phyloP scores from a whole-genome alignment of 2,329 filamentous ascomycete genomes.

The Pleomassaria siparia region DNA sequence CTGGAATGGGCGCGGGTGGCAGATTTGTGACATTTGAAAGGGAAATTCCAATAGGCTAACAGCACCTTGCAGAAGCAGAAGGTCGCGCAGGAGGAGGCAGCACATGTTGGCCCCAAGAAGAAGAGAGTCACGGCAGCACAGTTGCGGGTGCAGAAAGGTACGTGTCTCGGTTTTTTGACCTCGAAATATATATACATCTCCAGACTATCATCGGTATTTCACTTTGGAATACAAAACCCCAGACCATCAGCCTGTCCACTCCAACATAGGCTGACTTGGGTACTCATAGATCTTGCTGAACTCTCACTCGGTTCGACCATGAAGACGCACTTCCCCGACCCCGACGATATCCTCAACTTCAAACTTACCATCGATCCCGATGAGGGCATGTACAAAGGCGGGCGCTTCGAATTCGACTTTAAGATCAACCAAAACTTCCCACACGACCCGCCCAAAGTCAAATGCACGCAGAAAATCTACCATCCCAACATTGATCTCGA shows the following conservation, averaged over 20 bases:
- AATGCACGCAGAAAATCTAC: conserved; percentile 97
- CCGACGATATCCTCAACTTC: conserved; percentile 85
- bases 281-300: conserved; percentile 70
- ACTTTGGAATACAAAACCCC: too few relatives aligned
- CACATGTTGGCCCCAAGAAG: conserved; percentile 79
- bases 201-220: too few relatives aligned
- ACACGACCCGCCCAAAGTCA: conserved; percentile 96
- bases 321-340: conserved; percentile 78
- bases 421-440: conserved; percentile 93
- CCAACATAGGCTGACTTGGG: conserved; percentile 10
- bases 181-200: too few relatives aligned
- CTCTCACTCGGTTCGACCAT: conserved; percentile 77
- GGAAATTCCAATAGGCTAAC: conserved; percentile 23
- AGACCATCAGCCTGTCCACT: not conserved
- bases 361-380: conserved; percentile 79
- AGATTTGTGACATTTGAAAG: not conserved
- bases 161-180: conserved; percentile 6
- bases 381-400: conserved; percentile 86
- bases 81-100: conserved; percentile 85
- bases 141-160: conserved; percentile 93
- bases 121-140: conserved; percentile 98
- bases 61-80: conserved; percentile 75
- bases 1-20: too few relatives aligned
- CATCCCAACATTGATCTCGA: conserved; percentile 98
- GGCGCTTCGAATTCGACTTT: conserved; percentile 87